Evolutionary conservation across 2,329 filamentous ascomycete genomes (phyloP), one percentile per base, ranked within the genome.

Genomic region (Ceratocystis albifundus): DNA sequence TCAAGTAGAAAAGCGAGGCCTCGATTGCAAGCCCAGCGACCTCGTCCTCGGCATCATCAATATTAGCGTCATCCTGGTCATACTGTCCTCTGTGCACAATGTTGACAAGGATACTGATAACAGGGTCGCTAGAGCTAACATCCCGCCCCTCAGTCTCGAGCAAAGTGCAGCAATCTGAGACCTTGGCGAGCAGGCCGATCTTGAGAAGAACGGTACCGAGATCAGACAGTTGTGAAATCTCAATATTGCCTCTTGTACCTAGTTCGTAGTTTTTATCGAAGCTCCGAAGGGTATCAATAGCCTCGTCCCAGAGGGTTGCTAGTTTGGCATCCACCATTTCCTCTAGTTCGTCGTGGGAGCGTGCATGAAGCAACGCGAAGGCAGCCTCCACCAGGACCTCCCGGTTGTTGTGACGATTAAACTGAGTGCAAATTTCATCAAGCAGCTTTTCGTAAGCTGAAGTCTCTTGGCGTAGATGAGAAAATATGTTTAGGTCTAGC

Each of bases 381-480:
- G 88, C 88, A 15, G 91, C 93, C 74, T 96, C 92, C 10, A 85
- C 85, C 59, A 99, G 80, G 20, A 97, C 92, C 66, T 84, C 84
- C 71, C 89, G 88, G 72, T 96, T 90, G 55, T 89, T 89, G 73
- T 99, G 94, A n/a, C 90, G 86, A 71, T 88, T 86, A 76, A 99
- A 97, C 71, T 99, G 94, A 67, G 90, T 90, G 74, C 89, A 91
- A 71, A 97, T 90, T 72, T 96, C 92, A 70, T 96, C 91, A 1
- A 99, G 79, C 36, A 97, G 78, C 25, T 87, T 85, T 5, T 87
- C 84, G 72, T 95, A 96, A 1, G 86, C 87, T 1, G 88, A 86
- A 0, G 90, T 85, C 70, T 95, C 90, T 73, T 96, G 91, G 64
- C 92, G 87, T 46, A 97, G 79, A 72, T 96, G 89, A 73, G 92